These are phyloP conservation scores for Pontederia crassipes DNA, from an alignment of 176 grass and related monocot species.

Conservation along the genomic window DNA sequence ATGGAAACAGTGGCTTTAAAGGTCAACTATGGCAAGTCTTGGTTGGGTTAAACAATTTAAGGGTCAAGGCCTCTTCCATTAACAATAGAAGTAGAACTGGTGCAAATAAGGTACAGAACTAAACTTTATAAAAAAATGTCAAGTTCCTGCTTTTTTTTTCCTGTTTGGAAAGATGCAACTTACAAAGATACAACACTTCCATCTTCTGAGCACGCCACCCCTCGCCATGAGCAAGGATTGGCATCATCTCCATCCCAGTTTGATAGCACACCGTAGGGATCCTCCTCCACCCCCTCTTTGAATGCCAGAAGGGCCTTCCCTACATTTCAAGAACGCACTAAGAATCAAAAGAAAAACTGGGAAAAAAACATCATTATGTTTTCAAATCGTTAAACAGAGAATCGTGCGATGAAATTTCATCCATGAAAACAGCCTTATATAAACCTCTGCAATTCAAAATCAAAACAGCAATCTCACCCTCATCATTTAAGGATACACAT, in stretches of 20 bases:
- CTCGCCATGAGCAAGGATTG: constrained; percentile 33
- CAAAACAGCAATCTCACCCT: too few species aligned
- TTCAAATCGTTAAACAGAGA: too few species aligned
- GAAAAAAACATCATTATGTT: background rate
- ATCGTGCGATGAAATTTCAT: too few species aligned
- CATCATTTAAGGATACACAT: too few species aligned
- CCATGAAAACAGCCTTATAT: too few species aligned
- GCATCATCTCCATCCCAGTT: constrained; percentile 22
- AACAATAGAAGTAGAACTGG: too few species aligned
- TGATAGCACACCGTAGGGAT: constrained; percentile 22
- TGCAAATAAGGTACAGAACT: constrained; percentile 1
- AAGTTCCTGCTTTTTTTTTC: background rate
- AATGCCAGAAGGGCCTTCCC: constrained; percentile 26
- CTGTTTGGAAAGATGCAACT: constrained; percentile 6
- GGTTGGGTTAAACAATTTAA: too few species aligned
- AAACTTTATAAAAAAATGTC: background rate
- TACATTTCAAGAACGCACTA: constrained; percentile 13
- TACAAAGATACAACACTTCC: constrained; percentile 30
- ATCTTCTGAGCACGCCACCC: constrained; percentile 26
- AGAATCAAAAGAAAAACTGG: background rate
- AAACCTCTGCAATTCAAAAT: too few species aligned
- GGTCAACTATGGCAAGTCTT: too few species aligned
- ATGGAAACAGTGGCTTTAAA: too few species aligned
- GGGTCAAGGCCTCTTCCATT: too few species aligned
- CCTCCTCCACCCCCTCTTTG: constrained; percentile 13